Evolutionary conservation across 768 basidiomycete species (phyloP), one percentile per base, ranked within the genome.

Genomic region (Suillus plorans): DNA sequence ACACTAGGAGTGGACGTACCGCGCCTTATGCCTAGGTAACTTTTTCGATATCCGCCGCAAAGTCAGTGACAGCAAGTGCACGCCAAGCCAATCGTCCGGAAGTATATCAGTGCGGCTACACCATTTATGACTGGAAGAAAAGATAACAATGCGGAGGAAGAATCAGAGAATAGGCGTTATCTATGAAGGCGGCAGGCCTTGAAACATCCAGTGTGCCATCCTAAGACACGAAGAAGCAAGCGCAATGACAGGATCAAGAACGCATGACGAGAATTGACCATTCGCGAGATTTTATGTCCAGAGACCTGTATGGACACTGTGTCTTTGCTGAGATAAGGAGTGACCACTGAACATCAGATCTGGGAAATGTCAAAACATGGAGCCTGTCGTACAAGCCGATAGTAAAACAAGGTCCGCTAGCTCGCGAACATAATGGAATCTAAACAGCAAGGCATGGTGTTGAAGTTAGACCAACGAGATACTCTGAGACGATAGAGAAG

Each of bases 31-130:
- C 25, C 25, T 9, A 18, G 14, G 13, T 16, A 25, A 91, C 88
- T 47, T 80, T 78, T 63, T 85, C 73, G 42, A 92, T 85, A 72
- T 91, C 89, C 20, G 79, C 71, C 2, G 80, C 85, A 69, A 91
- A 22, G 47, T 22, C 12, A 7, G 79, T 68, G 5, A 85, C 87
- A 2, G 86, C 87, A 39, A 85, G 79, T 86, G 86, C 2, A 89
- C 86, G 47, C 86, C 86, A 18, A 84, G 82, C 84, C 85, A 89
- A 53, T 89, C 87, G 60, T 86, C 86, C 0, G 78, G 47, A 84
- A 75, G 49, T 85, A 73, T 25, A 88, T 77, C 3, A 84, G 83
- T 1, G 84, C 77, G 1, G 82, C 86, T 36, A 76, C 76, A 60
- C 80, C 76, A 50, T 79, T 78, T 66, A 73, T 74, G 50, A 85